Conservation (phyloP, 2,329 filamentous ascomycete species). For the Exophiala sp. region DNA sequence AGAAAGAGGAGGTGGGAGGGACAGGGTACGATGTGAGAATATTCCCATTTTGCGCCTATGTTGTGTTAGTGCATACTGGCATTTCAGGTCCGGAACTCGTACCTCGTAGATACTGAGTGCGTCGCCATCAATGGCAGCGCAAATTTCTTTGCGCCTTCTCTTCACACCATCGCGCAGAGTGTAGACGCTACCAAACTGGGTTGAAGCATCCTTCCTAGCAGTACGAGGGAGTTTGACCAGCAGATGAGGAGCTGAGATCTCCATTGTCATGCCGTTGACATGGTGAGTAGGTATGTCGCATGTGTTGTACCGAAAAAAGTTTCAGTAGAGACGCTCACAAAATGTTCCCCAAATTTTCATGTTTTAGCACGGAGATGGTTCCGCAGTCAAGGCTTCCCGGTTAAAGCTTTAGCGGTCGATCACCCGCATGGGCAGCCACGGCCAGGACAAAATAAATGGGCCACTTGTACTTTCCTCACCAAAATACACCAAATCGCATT, state of each 20-base stretch:
- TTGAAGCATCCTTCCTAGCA: slow-evolving; percentile 39
- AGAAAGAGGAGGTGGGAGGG: slow-evolving; percentile 57
- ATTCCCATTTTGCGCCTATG: slow-evolving; percentile 58
- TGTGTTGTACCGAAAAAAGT: neutral
- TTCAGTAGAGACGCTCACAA: neutral
- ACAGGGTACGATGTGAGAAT: slow-evolving; percentile 60
- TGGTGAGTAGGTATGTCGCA: neutral
- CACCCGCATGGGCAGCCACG: slow-evolving; percentile 9
- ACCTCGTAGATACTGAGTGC: slow-evolving; percentile 63
- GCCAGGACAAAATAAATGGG: too few species aligned
- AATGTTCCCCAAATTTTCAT: slow-evolving; percentile 3
- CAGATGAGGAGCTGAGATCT: slow-evolving; percentile 42
- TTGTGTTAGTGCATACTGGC: neutral
- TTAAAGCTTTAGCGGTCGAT: slow-evolving; percentile 19
- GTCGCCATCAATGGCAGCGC: slow-evolving; percentile 58
- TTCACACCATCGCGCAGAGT: slow-evolving; percentile 55
- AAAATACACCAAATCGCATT: too few species aligned
- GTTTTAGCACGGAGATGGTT: neutral
- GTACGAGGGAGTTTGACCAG: slow-evolving; percentile 46
- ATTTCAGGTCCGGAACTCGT: slow-evolving; percentile 21
- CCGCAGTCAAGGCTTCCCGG: slow-evolving; percentile 1
- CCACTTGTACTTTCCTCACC: too few species aligned
- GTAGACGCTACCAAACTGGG: slow-evolving; percentile 47
- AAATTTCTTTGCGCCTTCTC: slow-evolving; percentile 61
- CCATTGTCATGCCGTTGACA: slow-evolving; percentile 33